Conservation (phyloP, 2,329 filamentous ascomycete genomes). For the Sarocladium oryzae region DNA sequence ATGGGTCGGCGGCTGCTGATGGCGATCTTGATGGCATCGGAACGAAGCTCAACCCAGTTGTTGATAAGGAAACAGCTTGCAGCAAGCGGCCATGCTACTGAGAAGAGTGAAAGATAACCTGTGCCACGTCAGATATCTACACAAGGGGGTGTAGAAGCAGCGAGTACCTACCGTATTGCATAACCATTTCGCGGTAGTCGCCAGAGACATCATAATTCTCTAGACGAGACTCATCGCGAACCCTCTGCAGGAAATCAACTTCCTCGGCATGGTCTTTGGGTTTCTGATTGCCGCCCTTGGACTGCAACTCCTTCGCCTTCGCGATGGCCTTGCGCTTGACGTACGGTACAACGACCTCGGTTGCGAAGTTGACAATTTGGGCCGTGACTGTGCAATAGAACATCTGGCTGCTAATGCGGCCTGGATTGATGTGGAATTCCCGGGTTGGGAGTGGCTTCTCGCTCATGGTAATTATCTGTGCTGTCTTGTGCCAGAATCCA, state of each 20-base stretch:
- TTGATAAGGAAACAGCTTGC: slow-evolving; percentile 84
- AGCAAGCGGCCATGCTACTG: slow-evolving; percentile 90
- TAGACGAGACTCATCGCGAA: slow-evolving; percentile 76
- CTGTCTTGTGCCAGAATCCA: slow-evolving; percentile 69
- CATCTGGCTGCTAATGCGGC: slow-evolving; percentile 80
- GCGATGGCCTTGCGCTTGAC: slow-evolving; percentile 71
- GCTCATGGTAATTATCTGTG: slow-evolving; percentile 67
- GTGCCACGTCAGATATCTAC: neutral
- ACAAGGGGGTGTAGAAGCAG: neutral
- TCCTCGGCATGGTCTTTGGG: slow-evolving; percentile 68
- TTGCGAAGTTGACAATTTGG: slow-evolving; percentile 78
- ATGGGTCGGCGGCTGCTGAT: slow-evolving; percentile 82
- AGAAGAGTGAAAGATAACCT: slow-evolving; percentile 87
- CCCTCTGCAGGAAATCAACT: slow-evolving; percentile 68
- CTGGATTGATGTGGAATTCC: slow-evolving; percentile 75
- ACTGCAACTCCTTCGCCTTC: slow-evolving; percentile 72
- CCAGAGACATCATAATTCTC: slow-evolving; percentile 81
- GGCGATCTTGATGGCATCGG: slow-evolving; percentile 91
- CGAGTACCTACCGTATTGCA: slow-evolving; percentile 60
- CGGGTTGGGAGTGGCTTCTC: slow-evolving; percentile 61
- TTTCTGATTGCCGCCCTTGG: slow-evolving; percentile 35
- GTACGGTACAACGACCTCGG: slow-evolving; percentile 81
- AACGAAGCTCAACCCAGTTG: slow-evolving; percentile 92
- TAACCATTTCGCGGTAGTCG: slow-evolving; percentile 89
- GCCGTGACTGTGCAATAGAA: slow-evolving; percentile 95